These are phyloP conservation scores for Serendipita indica DNA, from an alignment of 768 basidiomycete species.

Conservation along the genomic window DNA sequence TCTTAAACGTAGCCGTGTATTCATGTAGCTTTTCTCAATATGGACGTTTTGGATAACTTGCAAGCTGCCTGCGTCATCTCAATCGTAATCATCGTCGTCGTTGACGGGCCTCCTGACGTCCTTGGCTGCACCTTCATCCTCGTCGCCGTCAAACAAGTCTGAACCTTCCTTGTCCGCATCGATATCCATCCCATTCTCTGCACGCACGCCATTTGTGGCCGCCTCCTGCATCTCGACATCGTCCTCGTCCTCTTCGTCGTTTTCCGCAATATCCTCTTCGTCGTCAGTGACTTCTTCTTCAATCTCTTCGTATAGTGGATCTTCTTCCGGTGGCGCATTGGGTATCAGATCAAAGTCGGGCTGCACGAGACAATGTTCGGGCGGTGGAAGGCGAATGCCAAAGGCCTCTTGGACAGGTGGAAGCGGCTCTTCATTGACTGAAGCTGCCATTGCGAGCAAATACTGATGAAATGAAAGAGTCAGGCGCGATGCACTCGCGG, in stretches of 20 bases:
- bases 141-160: slow-evolving; percentile 54
- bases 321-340: slow-evolving; percentile 66
- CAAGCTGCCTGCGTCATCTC: too few relatives aligned
- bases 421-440: slow-evolving; percentile 66
- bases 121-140: slow-evolving; percentile 46
- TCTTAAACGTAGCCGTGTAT: too few relatives aligned
- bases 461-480: slow-evolving; percentile 32
- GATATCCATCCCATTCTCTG: slow-evolving; percentile 54
- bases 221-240: slow-evolving; percentile 37
- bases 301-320: slow-evolving; percentile 60
- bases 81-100: slow-evolving; percentile 81
- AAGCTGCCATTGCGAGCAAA: slow-evolving; percentile 60
- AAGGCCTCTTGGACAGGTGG: slow-evolving; percentile 81
- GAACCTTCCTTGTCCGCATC: slow-evolving; percentile 57
- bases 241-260: slow-evolving; percentile 38
- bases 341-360: slow-evolving; percentile 81
- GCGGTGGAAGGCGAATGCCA: slow-evolving; percentile 64
- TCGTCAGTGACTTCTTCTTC: slow-evolving; percentile 65
- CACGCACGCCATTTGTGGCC: slow-evolving; percentile 20
- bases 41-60: too few relatives aligned
- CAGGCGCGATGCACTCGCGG: not conserved
- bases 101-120: slow-evolving; percentile 58
- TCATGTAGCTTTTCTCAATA: too few relatives aligned
- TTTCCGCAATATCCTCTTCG: slow-evolving; percentile 45
- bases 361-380: slow-evolving; percentile 51